Base-by-base conservation (phyloP, 202 grass and related monocot genomes). In the Carex sylvatica region DNA sequence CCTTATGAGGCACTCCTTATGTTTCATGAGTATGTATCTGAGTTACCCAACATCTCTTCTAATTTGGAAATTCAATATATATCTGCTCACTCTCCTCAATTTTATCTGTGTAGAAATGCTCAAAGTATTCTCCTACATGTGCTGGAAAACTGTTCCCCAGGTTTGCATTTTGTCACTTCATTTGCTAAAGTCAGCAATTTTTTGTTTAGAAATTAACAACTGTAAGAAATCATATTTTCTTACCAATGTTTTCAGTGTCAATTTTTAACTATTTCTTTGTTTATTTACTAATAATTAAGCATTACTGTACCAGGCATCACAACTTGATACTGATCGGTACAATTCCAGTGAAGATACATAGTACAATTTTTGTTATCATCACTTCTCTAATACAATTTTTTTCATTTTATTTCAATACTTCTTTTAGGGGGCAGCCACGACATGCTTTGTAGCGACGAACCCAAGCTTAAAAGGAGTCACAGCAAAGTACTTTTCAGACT, bases 81-180 rank as follows among this genome's bases (percentile, higher is more conserved):
- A 28, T 80, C 10, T 78, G 51, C 4, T 58, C 16, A 18, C 0
- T 2, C 66, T 12, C 9, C 66, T 16, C 9, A 9, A 60, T 54
- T 79, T 22, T 81, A 30, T 86, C 61, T 52, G 11, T 87, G 88
- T 82, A 99, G 96, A 70, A 81, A 26, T 78, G 4, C 2, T 96
- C 59, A 92, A 90, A 77, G 64, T 91, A 59, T 88, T 90, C 86
- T 96, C 91, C 75, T 92, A 85, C 85, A 63, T 99, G 9, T 81
- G 91, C 9, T 99, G 96, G 96, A 99, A 99, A 82, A 99, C 85
- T 82, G 88, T 96, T 15, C 93, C 89, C 5, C 96, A 99, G 93
- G 96, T 99, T 72, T 82, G 84, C 6, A 72, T 66, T 74, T 75
- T 61, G 4, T 74, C 69, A 24, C 38, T 82, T 6, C 26, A 61